Percentiles rank a stretch among this genome's conserved stretches.
Conservation (phyloP, 495 filamentous ascomycete species). For the Hypoxylon trugodes region DNA sequence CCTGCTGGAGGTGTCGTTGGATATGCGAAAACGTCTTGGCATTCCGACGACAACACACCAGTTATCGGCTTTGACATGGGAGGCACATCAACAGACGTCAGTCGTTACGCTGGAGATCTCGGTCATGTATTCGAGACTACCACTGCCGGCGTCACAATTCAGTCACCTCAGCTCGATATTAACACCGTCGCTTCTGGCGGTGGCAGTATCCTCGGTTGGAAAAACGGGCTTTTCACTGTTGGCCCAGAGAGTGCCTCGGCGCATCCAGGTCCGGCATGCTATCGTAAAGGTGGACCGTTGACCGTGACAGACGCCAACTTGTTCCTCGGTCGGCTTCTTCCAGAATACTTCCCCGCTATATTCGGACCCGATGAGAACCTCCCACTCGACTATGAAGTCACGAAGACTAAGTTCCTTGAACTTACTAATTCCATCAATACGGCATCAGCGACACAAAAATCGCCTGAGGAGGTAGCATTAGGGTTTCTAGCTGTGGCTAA, state of each 20-base stretch:
- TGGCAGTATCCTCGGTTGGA: constrained; percentile 87
- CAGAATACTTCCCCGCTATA: constrained; percentile 44
- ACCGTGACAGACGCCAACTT: constrained; percentile 96
- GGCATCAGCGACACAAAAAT: constrained; percentile 42
- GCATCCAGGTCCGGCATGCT: constrained; percentile 93
- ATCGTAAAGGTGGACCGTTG: constrained; percentile 90
- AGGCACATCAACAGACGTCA: constrained; percentile 47
- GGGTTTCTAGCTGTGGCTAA: constrained; percentile 64
- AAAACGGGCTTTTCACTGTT: constrained; percentile 95
- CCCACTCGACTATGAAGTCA: constrained; percentile 35
- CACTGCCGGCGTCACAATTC: constrained; percentile 92
- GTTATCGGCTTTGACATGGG: constrained; percentile 50
- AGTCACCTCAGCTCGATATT: constrained; percentile 94
- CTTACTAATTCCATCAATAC: constrained; percentile 54
- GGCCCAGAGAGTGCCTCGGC: constrained; percentile 93
- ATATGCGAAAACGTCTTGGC: constrained; percentile 45
- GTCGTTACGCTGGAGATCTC: constrained; percentile 43
- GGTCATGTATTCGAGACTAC: constrained; percentile 67
- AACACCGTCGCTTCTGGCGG: constrained; percentile 97
- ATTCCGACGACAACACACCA: constrained; percentile 38
- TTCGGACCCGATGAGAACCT: constrained; percentile 44
- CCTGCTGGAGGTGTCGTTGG: constrained; percentile 64
- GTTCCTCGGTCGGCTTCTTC: constrained; percentile 70
- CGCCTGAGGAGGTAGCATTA: constrained; percentile 51
- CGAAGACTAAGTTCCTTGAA: constrained; percentile 23